Base-by-base conservation (phyloP, 208 protist genomes). In the Leptomonas seymouri region DNA sequence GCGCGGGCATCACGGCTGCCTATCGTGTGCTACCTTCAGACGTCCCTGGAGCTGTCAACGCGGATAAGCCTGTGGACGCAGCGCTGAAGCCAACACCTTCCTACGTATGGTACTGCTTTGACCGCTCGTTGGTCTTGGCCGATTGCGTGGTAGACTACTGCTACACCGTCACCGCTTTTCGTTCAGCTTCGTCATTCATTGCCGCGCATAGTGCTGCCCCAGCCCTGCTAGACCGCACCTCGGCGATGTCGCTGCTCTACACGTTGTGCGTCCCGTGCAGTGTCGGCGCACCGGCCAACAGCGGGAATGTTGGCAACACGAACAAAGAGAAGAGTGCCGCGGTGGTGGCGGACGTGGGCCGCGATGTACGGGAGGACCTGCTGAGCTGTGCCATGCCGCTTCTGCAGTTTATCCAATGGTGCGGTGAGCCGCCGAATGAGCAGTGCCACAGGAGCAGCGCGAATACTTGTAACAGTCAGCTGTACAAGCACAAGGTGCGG, bases 131-230 rank as follows among this genome's bases (percentile, higher is more conserved):
- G 27, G 54, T 95, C 11, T 71, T 97, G 46, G 90, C 91, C 0
- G 91, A 97, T 67, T 95, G 87, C 54, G 76, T 97, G 27, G 82
- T 97, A 25, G 93, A 97, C 51, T 95, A 89, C 81, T 80, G 66
- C 39, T 96, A 96, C 78, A 87, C 67, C 27, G 49, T 79, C 18
- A 50, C 71, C 5, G 31, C 21, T 18, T 39, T 9, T 3, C 9
- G 3, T 39, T 39, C 9, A 9, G 34, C 34, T 39, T 23, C n/a
- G 41, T 42, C 68, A 18, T 11, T 59, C 3, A 11, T 18, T 5
- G 1, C 46, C 1, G 9, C 46, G 1, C 27, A 20, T 1, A 46
- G 11, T 27, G 34, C 41, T 15, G 14, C 27, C 31, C 20, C 41
- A 39, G 14, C 44, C 23, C 23, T 14, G 63, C 12, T 59, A 11